Evolutionary conservation across 306 rosid genomes (phyloP).

Genomic region (Malus asiatica): DNA sequence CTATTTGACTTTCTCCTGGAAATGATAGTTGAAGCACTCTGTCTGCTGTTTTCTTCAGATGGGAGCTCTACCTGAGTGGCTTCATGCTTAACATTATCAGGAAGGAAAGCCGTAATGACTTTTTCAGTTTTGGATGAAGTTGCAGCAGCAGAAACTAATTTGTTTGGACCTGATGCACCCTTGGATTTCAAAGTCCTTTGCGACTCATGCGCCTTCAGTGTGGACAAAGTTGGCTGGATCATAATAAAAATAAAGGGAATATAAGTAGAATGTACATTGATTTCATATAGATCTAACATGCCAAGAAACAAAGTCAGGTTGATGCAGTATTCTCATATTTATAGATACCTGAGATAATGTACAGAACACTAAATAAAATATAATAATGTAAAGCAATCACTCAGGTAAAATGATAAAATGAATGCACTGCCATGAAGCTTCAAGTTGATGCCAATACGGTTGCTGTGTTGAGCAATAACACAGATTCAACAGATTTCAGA

Average conservation of each 20-base stretch:
- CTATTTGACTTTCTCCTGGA: constrained; percentile 44
- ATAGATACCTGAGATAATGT: neutral
- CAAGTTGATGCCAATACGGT: neutral
- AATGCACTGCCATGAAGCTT: neutral
- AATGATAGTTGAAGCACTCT: constrained; percentile 22
- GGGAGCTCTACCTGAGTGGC: constrained; percentile 25
- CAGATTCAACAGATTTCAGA: neutral
- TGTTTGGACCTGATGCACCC: constrained; percentile 20
- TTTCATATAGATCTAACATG: neutral
- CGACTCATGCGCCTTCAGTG: constrained; percentile 27
- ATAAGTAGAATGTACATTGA: neutral
- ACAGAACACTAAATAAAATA: neutral
- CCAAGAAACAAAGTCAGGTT: neutral
- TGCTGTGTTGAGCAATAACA: neutral
- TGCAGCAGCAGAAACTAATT: constrained; percentile 30
- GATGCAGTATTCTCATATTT: neutral
- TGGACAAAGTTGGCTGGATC: constrained; percentile 46
- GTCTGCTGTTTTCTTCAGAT: constrained; percentile 33
- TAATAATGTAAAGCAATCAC: neutral
- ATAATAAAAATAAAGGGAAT: constrained; percentile 11
- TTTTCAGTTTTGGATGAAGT: constrained; percentile 39
- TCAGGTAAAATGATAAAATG: neutral
- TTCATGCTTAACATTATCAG: constrained; percentile 32
- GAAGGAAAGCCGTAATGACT: constrained; percentile 24
- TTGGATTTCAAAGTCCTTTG: constrained; percentile 40